Evolutionary conservation across 306 rosid species (phyloP), one percentile per base, ranked within the genome.

Genomic region (Cajanus cajan): DNA sequence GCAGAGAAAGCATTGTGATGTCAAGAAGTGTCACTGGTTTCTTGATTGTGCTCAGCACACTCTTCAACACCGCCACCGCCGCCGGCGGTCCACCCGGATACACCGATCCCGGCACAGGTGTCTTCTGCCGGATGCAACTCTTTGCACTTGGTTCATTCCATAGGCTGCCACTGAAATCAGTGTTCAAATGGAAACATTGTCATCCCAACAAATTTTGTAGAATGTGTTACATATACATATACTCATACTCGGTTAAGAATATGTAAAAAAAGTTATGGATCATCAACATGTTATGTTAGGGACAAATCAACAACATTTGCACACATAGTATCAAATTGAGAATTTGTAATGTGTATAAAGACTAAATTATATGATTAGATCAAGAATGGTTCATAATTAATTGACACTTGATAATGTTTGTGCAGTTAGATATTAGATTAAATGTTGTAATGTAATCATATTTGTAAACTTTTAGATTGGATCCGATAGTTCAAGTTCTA

Each of bases 1-100:
- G 86, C 33, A 92, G 78, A 0, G 98, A 95, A 34, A 92, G 88
- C 9, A 80, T 79, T 37, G 98, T 95, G 61, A 95, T 79, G 66
- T 95, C 98, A 0, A 95, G 90, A 61, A 95, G 52, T 1, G 88
- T 82, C 4, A 95, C 90, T 0, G 98, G 94, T 22, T 82, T 91
- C 64, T 58, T 87, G 1, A 92, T 84, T 71, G 54, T 92, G 39
- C 79, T 68, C 8, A 95, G 59, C 4, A 57, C 97, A 59, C 74
- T 44, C 87, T 95, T 92, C 15, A 92, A 36, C 79, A 90, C 94
- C 2, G 63, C 86, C 78, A 93, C 83, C 0, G 90, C 89, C 36
- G 91, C 86, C 7, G 97, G 99, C 61, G 83, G 64, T 0, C 91
- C 98, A 7, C 97, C 97, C 0, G 97, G 97, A 48, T 90, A 95